These are phyloP conservation scores for Albizia julibrissin DNA, from an alignment of 306 rosid genomes.

Conservation along the genomic window DNA sequence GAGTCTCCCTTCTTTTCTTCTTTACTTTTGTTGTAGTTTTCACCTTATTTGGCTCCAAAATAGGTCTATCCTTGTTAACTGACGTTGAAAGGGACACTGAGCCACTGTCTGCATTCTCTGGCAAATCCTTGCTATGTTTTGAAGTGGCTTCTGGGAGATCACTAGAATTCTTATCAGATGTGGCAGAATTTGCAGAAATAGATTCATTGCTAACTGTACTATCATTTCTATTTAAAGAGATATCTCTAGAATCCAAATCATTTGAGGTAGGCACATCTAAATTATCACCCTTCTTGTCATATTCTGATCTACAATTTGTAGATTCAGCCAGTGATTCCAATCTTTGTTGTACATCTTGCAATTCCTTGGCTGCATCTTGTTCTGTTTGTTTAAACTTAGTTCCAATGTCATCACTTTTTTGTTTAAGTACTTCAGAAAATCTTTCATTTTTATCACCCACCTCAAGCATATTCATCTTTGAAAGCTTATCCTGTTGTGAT, in stretches of 20 bases:
- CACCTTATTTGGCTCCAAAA: slow-evolving; percentile 51
- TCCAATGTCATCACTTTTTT: slow-evolving; percentile 29
- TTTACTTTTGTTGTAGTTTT: slow-evolving; percentile 51
- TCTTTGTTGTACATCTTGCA: slow-evolving; percentile 23
- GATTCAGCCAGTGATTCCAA: slow-evolving; percentile 31
- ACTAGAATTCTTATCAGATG: slow-evolving; percentile 43
- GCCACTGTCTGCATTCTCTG: slow-evolving; percentile 44
- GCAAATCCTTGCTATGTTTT: slow-evolving; percentile 44
- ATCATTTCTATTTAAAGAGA: slow-evolving; percentile 44
- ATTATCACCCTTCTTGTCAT: slow-evolving; percentile 26
- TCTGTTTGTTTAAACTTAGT: slow-evolving; percentile 35
- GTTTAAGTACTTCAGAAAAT: slow-evolving; percentile 37
- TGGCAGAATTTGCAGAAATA: slow-evolving; percentile 35
- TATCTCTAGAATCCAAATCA: slow-evolving; percentile 37
- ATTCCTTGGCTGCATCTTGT: slow-evolving; percentile 34
- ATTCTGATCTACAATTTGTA: slow-evolving; percentile 43
- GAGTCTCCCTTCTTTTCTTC: slow-evolving; percentile 66
- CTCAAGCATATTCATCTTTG: slow-evolving; percentile 28
- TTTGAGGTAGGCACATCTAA: slow-evolving; percentile 30
- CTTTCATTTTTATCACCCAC: slow-evolving; percentile 42
- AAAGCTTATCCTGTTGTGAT: slow-evolving; percentile 37
- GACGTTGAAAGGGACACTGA: slow-evolving; percentile 36
- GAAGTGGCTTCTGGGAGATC: slow-evolving; percentile 43
- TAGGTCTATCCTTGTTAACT: slow-evolving; percentile 57
- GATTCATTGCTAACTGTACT: slow-evolving; percentile 33